A percentile compares a stretch with the other conserved stretches of the same genome.
phyloP scores from a whole-genome alignment of 1,284 basidiomycete genomes.

The Phlebopus sp. region DNA sequence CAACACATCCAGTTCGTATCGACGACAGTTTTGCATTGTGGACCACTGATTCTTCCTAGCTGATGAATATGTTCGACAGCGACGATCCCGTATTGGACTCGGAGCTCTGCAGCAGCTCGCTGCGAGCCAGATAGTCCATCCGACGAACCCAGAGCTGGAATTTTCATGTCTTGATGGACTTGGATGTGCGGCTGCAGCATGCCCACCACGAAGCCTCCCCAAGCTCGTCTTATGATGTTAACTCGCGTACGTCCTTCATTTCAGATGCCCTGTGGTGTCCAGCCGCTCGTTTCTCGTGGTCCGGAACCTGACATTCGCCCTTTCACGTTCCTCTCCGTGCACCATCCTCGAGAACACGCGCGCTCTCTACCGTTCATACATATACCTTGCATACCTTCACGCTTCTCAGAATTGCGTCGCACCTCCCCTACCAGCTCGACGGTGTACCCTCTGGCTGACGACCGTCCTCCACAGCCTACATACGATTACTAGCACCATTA shows the following conservation, averaged over 20 bases:
- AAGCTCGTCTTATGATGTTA: constrained; percentile 12
- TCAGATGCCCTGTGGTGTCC: constrained; percentile 15
- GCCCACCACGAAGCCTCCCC: constrained; percentile 5
- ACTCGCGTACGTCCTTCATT: constrained; percentile 19
- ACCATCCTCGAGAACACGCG: constrained; percentile 3
- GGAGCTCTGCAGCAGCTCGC: no score
- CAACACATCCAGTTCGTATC: no score
- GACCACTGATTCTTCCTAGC: neutral
- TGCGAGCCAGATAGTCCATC: no score
- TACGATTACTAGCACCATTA: neutral
- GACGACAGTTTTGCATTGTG: constrained; percentile 8
- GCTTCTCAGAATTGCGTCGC: constrained; percentile 10
- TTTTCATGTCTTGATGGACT: neutral
- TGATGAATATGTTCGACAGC: neutral
- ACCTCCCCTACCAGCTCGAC: constrained; percentile 3
- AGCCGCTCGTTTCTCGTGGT: constrained; percentile 11
- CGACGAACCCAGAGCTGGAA: no score
- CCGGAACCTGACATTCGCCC: neutral
- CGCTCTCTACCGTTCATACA: constrained; percentile 15
- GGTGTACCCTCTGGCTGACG: constrained; percentile 4
- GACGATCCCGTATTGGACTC: no score
- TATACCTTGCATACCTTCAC: constrained; percentile 25
- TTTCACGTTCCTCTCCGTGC: constrained; percentile 1
- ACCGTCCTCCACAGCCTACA: constrained; percentile 3
- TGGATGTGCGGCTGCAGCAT: constrained; percentile 15